Evolutionary conservation across 176 grass and related monocot species (phyloP).

Genomic region (Avena sativa): DNA sequence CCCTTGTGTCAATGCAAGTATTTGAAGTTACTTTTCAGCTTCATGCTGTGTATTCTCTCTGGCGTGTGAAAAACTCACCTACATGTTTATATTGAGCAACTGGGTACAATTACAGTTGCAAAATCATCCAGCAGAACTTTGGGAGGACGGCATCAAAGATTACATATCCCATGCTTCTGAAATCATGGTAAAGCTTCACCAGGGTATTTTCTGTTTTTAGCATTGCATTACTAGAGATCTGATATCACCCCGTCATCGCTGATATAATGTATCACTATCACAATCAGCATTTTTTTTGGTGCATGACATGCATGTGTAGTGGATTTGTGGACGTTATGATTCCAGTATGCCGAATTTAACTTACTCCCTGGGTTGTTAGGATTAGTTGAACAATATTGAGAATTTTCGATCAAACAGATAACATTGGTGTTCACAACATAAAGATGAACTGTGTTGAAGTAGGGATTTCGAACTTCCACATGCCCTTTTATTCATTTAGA

Average conservation of each 20-base stretch:
- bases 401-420: background rate
- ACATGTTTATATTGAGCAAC: conserved; percentile 52
- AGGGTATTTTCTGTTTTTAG: background rate
- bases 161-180: conserved; percentile 84
- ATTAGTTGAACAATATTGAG: background rate
- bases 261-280: background rate
- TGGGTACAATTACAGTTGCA: conserved; percentile 92
- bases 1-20: background rate
- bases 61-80: background rate
- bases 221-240: background rate
- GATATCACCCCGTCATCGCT: background rate
- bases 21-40: conserved; percentile 6
- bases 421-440: background rate
- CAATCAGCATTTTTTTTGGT: conserved; percentile 5
- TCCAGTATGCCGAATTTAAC: background rate
- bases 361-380: background rate
- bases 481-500: background rate
- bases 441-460: background rate
- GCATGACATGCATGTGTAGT: background rate
- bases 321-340: background rate
- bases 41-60: background rate
- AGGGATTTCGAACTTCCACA: background rate
- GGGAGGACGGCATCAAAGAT: conserved; percentile 84
- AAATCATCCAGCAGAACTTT: conserved; percentile 85
- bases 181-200: conserved; percentile 69